A percentile compares a stretch with the other conserved stretches of the same genome.
Conservation (phyloP, 2,329 filamentous ascomycete species). For the Talaromyces albobiverticillius region DNA sequence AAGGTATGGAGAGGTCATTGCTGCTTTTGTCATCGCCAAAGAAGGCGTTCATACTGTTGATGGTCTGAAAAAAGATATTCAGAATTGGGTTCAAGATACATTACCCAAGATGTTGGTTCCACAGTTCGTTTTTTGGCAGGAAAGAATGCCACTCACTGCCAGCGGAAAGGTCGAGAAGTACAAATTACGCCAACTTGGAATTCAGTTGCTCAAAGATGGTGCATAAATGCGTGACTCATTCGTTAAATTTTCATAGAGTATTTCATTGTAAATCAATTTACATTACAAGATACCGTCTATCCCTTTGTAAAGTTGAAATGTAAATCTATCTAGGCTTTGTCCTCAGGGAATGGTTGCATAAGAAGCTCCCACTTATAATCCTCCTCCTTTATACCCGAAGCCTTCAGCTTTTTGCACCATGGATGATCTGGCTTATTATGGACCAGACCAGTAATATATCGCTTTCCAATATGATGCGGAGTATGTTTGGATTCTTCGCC, state of each 20-base stretch:
- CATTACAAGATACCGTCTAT: not conserved
- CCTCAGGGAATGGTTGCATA: not conserved
- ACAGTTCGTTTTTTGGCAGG: not conserved
- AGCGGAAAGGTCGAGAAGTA: not conserved
- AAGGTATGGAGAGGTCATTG: not conserved
- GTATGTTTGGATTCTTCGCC: not conserved
- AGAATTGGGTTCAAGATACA: not conserved
- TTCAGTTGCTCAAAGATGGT: not conserved
- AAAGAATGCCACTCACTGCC: not conserved
- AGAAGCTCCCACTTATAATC: not conserved
- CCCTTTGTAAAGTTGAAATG: not conserved
- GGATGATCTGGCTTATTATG: not conserved
- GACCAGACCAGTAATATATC: not conserved
- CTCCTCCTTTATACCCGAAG: not conserved
- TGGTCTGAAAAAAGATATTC: not conserved
- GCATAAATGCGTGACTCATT: not conserved
- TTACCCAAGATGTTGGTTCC: not conserved
- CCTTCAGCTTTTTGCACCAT: not conserved
- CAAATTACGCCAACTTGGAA: not conserved
- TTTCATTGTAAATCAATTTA: not conserved
- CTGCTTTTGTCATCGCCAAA: not conserved
- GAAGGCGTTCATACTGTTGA: not conserved
- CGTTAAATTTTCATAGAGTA: not conserved
- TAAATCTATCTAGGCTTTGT: not conserved
- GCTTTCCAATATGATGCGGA: not conserved